phyloP scores from a whole-genome alignment of 1,284 basidiomycete genomes.

The Volvariella surrecta region DNA sequence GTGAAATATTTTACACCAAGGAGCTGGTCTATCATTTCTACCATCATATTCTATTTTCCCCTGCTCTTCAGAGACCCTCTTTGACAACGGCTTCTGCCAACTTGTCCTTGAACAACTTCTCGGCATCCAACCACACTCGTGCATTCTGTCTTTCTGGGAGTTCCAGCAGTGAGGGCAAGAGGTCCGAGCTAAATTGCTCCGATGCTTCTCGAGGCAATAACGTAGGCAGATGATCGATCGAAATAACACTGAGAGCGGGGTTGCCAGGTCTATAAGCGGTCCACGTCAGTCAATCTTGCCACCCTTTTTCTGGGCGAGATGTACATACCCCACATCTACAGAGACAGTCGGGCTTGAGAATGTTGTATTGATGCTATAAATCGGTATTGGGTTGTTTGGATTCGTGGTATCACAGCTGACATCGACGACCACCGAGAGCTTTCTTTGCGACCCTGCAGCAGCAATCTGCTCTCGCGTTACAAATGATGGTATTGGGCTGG shows the following conservation, averaged over 20 bases:
- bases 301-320: conserved; percentile 2
- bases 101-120: conserved; percentile 81
- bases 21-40: no score
- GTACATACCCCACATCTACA: conserved; percentile 68
- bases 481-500: conserved; percentile 84
- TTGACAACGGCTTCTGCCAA: conserved; percentile 52
- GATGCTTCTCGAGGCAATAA: conserved; percentile 93
- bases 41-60: neutral
- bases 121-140: conserved; percentile 87
- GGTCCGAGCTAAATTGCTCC: conserved; percentile 90
- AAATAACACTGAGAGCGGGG: conserved; percentile 77
- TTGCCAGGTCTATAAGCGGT: conserved; percentile 37
- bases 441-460: conserved; percentile 62
- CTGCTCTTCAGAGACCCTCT: conserved; percentile 18
- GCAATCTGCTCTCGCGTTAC: conserved; percentile 70
- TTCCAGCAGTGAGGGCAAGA: conserved; percentile 81
- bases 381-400: conserved; percentile 96
- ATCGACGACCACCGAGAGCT: conserved; percentile 86
- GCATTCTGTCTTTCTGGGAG: conserved; percentile 62
- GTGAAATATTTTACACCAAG: no score
- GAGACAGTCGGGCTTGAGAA: conserved; percentile 91
- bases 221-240: conserved; percentile 97
- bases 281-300: conserved; percentile 5
- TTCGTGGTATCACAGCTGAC: conserved; percentile 99
- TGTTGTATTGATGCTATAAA: conserved; percentile 94